phyloP scores from a whole-genome alignment of 148 eudicot genomes.

The Rhododendron griersonianum region DNA sequence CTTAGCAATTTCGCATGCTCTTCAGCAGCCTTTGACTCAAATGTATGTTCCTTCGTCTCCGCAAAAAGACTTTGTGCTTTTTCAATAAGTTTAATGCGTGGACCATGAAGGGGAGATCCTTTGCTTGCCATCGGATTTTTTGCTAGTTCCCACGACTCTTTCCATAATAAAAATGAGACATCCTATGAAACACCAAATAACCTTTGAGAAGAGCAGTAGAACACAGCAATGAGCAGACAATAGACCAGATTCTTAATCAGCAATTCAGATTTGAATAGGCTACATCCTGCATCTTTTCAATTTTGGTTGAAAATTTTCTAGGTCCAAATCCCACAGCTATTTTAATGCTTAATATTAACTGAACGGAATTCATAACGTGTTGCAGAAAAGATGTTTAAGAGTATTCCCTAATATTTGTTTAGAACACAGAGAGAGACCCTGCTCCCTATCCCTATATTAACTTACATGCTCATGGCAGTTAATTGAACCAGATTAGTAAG shows the following conservation, averaged over 20 bases:
- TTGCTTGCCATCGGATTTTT: slow-evolving; percentile 95
- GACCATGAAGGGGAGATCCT: slow-evolving; percentile 88
- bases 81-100: slow-evolving; percentile 87
- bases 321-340: background rate
- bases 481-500: background rate
- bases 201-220: slow-evolving; percentile 2
- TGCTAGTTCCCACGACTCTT: slow-evolving; percentile 84
- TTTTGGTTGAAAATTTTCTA: background rate
- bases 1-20: slow-evolving; percentile 94
- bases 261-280: background rate
- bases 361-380: background rate
- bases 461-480: background rate
- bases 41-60: slow-evolving; percentile 85
- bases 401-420: background rate
- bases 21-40: slow-evolving; percentile 95
- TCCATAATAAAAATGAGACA: slow-evolving; percentile 85
- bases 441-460: background rate
- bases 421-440: background rate
- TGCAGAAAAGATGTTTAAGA: background rate
- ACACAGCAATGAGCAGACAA: background rate
- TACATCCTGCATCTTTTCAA: slow-evolving; percentile 2
- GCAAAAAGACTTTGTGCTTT: slow-evolving; percentile 76
- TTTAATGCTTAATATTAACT: background rate
- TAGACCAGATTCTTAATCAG: background rate
- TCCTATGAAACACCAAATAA: slow-evolving; percentile 50